Evolutionary conservation across 495 filamentous ascomycete species (phyloP).

Genomic region (Aspergillus wentii): DNA sequence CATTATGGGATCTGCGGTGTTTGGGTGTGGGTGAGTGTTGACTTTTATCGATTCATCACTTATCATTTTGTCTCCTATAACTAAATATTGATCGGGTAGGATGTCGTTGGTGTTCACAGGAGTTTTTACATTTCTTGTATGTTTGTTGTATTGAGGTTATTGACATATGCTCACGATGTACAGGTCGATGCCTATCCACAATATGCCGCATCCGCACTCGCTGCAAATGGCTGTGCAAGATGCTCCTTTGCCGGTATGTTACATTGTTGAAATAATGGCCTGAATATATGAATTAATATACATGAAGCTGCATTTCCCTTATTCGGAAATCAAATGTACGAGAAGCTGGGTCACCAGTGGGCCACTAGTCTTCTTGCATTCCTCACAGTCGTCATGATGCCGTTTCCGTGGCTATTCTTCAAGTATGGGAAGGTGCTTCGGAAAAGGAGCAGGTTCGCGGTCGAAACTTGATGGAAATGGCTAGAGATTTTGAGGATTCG

Average conservation of each 20-base stretch:
- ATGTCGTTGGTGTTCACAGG: slow-evolving; percentile 66
- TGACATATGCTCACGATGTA: not conserved
- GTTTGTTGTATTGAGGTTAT: not conserved
- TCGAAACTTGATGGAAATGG: too few species aligned
- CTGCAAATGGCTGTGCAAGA: slow-evolving; percentile 73
- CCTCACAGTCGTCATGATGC: slow-evolving; percentile 55
- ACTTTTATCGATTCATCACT: not conserved
- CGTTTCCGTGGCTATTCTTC: slow-evolving; percentile 47
- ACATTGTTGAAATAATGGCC: too few species aligned
- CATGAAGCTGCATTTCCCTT: slow-evolving; percentile 54
- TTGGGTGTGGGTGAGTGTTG: slow-evolving; percentile 58
- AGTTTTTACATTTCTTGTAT: slow-evolving; percentile 71
- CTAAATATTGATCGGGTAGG: slow-evolving; percentile 28
- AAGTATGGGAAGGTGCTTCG: slow-evolving; percentile 40
- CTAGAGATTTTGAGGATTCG: not conserved
- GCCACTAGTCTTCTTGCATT: slow-evolving; percentile 59
- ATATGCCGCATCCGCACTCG: slow-evolving; percentile 76
- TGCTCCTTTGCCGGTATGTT: slow-evolving; percentile 69
- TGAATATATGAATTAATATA: too few species aligned
- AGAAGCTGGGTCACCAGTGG: slow-evolving; percentile 60
- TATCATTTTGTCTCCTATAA: not conserved
- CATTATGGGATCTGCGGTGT: slow-evolving; percentile 68
- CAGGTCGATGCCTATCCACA: slow-evolving; percentile 72
- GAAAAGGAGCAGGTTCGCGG: slow-evolving; percentile 26
- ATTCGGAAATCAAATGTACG: slow-evolving; percentile 58